phyloP scores from a whole-genome alignment of 1,139 yeast genomes.

The Zygoascus sp. region DNA sequence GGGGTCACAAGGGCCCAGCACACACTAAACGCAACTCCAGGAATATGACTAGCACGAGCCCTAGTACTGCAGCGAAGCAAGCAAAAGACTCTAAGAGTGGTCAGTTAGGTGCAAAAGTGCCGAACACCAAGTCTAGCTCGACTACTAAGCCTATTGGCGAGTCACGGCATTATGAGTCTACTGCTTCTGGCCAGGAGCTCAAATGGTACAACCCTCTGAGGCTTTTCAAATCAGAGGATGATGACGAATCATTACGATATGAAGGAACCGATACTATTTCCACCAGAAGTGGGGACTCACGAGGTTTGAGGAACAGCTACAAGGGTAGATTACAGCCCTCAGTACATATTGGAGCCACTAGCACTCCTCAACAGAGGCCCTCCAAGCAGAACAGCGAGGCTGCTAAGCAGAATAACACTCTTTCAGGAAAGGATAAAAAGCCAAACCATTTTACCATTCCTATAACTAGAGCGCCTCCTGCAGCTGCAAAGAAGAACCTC shows the following conservation, averaged over 20 bases:
- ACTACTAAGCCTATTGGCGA: background rate
- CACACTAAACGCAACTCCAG: background rate
- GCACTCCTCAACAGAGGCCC: background rate
- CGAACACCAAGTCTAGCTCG: background rate
- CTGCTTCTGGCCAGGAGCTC: background rate
- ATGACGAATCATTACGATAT: constrained; percentile 8
- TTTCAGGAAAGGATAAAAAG: background rate
- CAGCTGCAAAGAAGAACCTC: background rate
- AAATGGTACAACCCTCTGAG: constrained; percentile 10
- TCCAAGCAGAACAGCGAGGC: no score
- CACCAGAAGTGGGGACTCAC: background rate
- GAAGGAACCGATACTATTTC: constrained; percentile 2
- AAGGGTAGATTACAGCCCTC: background rate
- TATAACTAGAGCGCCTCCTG: background rate
- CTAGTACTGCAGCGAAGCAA: no score
- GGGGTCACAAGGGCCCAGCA: background rate
- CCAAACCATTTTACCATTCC: constrained; percentile 7
- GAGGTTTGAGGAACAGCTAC: background rate
- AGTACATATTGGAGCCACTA: background rate
- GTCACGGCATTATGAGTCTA: background rate
- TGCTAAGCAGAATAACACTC: no score
- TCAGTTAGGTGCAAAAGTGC: no score
- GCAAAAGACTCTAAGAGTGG: no score
- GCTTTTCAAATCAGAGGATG: constrained; percentile 6
- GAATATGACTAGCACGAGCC: background rate